phyloP scores from a whole-genome alignment of 768 basidiomycete species.

The Boletus rufocinnamomeus region DNA sequence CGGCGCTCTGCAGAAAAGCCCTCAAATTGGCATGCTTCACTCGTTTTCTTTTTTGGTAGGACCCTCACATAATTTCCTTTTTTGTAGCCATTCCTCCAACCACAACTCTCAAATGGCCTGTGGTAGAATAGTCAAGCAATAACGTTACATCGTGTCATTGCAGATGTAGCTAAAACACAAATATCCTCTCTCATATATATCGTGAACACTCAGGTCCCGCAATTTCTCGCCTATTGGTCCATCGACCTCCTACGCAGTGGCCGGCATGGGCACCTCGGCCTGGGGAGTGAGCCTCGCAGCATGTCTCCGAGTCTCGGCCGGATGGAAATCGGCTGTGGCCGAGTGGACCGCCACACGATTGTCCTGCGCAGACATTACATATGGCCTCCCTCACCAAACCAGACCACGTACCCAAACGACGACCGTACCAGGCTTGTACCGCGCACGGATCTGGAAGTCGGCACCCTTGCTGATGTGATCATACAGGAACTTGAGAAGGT shows the following conservation, averaged over 20 bases:
- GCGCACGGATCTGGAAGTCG: not conserved
- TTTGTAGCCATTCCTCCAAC: too few relatives aligned
- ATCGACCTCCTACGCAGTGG: not conserved
- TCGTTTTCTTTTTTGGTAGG: too few relatives aligned
- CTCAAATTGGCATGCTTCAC: too few relatives aligned
- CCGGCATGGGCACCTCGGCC: not conserved
- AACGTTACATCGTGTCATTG: too few relatives aligned
- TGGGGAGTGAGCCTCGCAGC: not conserved
- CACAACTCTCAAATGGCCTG: too few relatives aligned
- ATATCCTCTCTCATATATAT: not conserved
- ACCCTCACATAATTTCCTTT: too few relatives aligned
- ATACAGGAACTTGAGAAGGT: not conserved
- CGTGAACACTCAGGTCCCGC: not conserved
- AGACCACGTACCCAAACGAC: not conserved
- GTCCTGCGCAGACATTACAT: not conserved
- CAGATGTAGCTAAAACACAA: too few relatives aligned
- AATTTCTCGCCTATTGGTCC: not conserved
- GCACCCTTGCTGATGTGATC: not conserved
- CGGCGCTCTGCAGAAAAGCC: too few relatives aligned
- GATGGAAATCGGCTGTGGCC: not conserved
- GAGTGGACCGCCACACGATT: not conserved
- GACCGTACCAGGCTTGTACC: not conserved
- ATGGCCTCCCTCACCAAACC: not conserved
- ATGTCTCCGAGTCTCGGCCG: not conserved
- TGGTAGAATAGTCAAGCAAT: too few relatives aligned